Base-by-base conservation (phyloP, 108 stramenopile genomes). In the Schizochytrium sp. region DNA sequence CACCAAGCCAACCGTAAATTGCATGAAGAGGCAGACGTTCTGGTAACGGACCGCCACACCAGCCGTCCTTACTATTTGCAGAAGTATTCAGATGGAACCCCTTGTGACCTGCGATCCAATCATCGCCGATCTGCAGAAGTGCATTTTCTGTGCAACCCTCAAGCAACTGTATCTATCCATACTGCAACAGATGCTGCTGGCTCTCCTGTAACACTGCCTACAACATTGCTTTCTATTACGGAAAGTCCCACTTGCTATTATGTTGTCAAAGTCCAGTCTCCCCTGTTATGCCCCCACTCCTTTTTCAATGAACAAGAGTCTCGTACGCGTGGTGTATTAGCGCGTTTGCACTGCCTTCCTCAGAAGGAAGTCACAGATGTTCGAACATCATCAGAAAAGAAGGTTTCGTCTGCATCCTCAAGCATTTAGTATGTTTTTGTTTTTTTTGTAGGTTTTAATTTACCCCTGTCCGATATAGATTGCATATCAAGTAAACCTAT, bases 241-340 rank as follows among this genome's bases (percentile, higher is more conserved):
- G 76, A 83, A 53, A 83, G 15, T 40, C 76, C 76, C 50, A 55
- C 76, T 5, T 83, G 76, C 76, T 55, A 47, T 28, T 83, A 83
- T 40, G 53, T 83, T 5, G 53, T 83, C 76, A 83, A 83, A 53
- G 76, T 83, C 7, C 76, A 83, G 1, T 55, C 76, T 55, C 76
- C 76, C 5, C 47, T 55, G 8, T 17, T 83, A 10, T 83, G 76
- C 53, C 40, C 47, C 50, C 76, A 83, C 76, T 53, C 76, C 10
- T 55, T 83, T 10, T 83, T 83, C 1, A 83, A 40, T 10, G 76
- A 83, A 17, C 76, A 83, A 1, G 76, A 49, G 47, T 49, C 76
- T 7, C 76, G 76, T 5, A 5, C 47, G 10, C 10, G 53, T 5
- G 47, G 50, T n/a, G 55, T 55, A 13, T 38, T 83, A 5, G 50